Evolutionary conservation across 306 rosid genomes (phyloP).

Genomic region (Ceratonia siliqua): DNA sequence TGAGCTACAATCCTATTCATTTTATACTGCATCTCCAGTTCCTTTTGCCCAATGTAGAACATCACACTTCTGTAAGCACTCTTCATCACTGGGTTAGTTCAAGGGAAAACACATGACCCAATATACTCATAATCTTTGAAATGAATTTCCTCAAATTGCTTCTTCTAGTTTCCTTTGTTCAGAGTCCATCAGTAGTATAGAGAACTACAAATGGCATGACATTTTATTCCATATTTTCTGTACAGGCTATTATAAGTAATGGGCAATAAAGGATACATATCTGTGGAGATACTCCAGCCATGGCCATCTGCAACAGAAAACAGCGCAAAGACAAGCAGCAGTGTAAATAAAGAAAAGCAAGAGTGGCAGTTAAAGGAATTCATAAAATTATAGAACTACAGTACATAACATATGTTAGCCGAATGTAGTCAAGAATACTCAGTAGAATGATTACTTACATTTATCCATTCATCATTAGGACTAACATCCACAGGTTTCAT

Average conservation of each 20-base stretch:
- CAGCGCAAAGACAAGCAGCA: slow-evolving; percentile 32
- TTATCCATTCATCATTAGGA: slow-evolving; percentile 94
- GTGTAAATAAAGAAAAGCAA: slow-evolving; percentile 29
- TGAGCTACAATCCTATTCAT: slow-evolving; percentile 81
- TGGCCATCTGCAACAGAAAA: slow-evolving; percentile 79
- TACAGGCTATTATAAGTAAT: slow-evolving; percentile 2
- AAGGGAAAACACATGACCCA: slow-evolving; percentile 44
- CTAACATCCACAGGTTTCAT: slow-evolving; percentile 91
- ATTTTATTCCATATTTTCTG: slow-evolving; percentile 7
- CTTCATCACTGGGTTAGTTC: slow-evolving; percentile 75
- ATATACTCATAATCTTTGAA: slow-evolving; percentile 6
- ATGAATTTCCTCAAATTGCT: neutral
- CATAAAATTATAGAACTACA: neutral
- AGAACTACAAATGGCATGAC: slow-evolving; percentile 13
- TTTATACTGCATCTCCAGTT: slow-evolving; percentile 90
- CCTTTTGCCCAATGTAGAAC: slow-evolving; percentile 93
- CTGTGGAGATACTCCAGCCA: slow-evolving; percentile 94
- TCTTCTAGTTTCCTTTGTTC: slow-evolving; percentile 11
- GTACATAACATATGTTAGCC: slow-evolving; percentile 2
- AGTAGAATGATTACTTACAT: slow-evolving; percentile 60
- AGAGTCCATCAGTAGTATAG: neutral
- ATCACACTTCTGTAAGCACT: slow-evolving; percentile 91
- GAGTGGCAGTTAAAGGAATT: slow-evolving; percentile 4
- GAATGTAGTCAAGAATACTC: slow-evolving; percentile 9
- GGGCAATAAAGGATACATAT: slow-evolving; percentile 75